phyloP scores from a whole-genome alignment of 345 rosid species.

The Diplotaxis tenuifolia region DNA sequence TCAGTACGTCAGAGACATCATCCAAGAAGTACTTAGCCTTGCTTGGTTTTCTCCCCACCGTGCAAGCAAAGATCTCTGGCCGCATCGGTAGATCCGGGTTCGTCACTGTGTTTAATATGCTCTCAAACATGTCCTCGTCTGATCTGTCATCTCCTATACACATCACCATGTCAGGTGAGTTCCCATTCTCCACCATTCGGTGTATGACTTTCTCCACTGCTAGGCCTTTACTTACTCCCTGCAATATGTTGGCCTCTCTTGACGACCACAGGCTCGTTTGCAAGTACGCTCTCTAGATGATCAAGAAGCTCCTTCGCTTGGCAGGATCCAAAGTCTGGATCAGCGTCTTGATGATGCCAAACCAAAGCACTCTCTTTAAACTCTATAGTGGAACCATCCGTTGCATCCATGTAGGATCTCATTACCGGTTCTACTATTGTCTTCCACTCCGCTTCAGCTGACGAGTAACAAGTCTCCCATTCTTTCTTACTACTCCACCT shows the following conservation, averaged over 20 bases:
- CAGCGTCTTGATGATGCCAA: neutral
- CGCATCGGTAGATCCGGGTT: neutral
- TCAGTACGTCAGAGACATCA: neutral
- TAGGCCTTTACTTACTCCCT: neutral
- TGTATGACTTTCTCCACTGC: neutral
- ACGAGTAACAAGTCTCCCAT: neutral
- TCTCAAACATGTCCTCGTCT: neutral
- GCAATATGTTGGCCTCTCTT: conserved; percentile 76
- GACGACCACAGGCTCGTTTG: conserved; percentile 86
- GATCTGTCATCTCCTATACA: neutral
- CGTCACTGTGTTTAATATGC: neutral
- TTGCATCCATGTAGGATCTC: neutral
- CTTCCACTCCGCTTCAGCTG: neutral
- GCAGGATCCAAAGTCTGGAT: conserved; percentile 43
- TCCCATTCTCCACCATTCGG: neutral
- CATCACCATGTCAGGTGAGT: neutral
- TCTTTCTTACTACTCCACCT: neutral
- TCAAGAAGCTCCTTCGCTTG: conserved; percentile 82
- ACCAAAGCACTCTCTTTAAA: neutral
- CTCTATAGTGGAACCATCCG: neutral
- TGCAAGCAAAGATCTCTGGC: neutral
- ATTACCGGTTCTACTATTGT: neutral
- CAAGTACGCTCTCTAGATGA: conserved; percentile 82
- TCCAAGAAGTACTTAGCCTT: neutral
- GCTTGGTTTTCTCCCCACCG: neutral